Evolutionary conservation across 2,329 filamentous ascomycete genomes (phyloP), one percentile per base, ranked within the genome.

Genomic region (Gnomoniopsis sp.): DNA sequence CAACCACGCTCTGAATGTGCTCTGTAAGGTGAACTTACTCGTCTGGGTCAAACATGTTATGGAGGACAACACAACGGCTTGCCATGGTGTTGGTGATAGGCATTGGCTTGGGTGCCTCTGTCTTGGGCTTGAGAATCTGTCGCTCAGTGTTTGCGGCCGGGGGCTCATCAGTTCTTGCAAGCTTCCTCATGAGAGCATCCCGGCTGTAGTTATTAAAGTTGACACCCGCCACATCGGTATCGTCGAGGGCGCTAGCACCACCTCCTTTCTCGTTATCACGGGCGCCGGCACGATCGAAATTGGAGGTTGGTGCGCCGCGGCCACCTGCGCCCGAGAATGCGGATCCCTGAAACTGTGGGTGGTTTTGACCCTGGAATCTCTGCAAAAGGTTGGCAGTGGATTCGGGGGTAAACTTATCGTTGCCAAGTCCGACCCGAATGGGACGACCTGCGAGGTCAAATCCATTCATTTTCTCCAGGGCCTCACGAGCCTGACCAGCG

Each of bases 181-280:
- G 90, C 79, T 98, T 97, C 75, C 91, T 87, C 95, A 99, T 99
- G 77, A 99, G 88, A 71, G 93, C 91, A 79, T 98, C 92, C 78
- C 95, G 91, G 82, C 91, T 96, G 80, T 96, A 97, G 76, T 97
- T 97, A 84, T 92, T 96, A 88, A 98, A 98, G 78, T 98, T 98
- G 76, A 99, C 93, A 71, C 95, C 95, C 53, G 90, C 91, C 72
- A 99, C 95, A 74, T 99, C 95, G 63, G 93, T 96, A 72, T 99
- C 95, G 76, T 99, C 95, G 54, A 99, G 81, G 68, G 95, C 95
- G 77, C 93, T 96, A 52, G 93, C 93, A 67, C 92, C 92, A 61
- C 90, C 90, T 49, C 90, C 85, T 76, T 97, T 96, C 70, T 96
- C 91, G 72, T 88, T 91, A 69, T 96, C 91, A 68, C 93, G 88